phyloP scores from a whole-genome alignment of 257 asterid genomes.

The Gentiana dahurica region DNA sequence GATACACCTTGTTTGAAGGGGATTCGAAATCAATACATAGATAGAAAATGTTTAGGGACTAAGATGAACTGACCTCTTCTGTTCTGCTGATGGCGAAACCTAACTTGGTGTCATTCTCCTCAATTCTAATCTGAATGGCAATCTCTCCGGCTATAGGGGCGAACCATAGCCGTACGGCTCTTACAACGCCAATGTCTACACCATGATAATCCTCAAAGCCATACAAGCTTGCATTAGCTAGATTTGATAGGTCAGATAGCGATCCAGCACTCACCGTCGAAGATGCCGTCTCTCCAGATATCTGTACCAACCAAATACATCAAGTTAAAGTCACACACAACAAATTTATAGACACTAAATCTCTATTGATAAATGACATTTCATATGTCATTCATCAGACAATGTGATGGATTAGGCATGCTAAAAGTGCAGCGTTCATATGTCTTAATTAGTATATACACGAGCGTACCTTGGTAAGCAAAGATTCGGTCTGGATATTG shows the following conservation, averaged over 20 bases:
- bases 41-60: not conserved
- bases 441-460: too few relatives aligned
- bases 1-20: too few relatives aligned
- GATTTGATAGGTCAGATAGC: conserved; percentile 62
- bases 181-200: conserved; percentile 80
- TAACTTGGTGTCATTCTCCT: conserved; percentile 62
- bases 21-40: too few relatives aligned
- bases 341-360: too few relatives aligned
- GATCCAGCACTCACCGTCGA: conserved; percentile 69
- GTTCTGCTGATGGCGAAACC: conserved; percentile 92
- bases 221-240: conserved; percentile 68
- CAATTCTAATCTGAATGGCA: conserved; percentile 60
- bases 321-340: too few relatives aligned
- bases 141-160: conserved; percentile 76
- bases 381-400: too few relatives aligned
- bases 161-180: conserved; percentile 87
- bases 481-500: conserved; percentile 86
- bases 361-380: too few relatives aligned
- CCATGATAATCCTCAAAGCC: conserved; percentile 97
- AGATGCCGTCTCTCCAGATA: conserved; percentile 85
- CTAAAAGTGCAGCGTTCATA: too few relatives aligned
- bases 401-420: too few relatives aligned
- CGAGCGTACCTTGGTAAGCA: conserved; percentile 71
- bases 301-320: conserved; percentile 17
- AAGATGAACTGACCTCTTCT: conserved; percentile 42